phyloP scores from a whole-genome alignment of 495 filamentous ascomycete species.

The Penicillium herquei region DNA sequence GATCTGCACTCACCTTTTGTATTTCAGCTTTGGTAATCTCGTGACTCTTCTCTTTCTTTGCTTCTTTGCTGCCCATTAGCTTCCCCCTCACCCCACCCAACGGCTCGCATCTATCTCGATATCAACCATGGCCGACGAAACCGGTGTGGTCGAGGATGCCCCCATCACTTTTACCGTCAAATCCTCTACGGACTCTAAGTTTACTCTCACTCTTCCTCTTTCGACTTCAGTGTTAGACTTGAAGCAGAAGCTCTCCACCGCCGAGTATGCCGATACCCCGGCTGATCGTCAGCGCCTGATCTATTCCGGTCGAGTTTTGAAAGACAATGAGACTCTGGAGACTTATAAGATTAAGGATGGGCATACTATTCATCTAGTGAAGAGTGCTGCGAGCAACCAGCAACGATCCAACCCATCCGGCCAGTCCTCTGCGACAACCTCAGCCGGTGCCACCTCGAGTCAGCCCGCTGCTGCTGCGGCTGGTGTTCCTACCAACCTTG shows the following conservation, averaged over 20 bases:
- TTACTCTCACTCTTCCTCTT: slow-evolving; percentile 72
- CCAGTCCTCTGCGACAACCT: slow-evolving; percentile 43
- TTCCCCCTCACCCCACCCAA: slow-evolving; percentile 16
- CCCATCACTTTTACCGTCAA: slow-evolving; percentile 94
- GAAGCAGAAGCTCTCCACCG: slow-evolving; percentile 78
- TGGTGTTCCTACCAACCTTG: slow-evolving; percentile 83
- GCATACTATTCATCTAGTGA: slow-evolving; percentile 96
- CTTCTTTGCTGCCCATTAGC: not conserved
- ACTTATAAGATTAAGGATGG: slow-evolving; percentile 92
- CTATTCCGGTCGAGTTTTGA: slow-evolving; percentile 94
- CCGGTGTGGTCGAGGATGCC: slow-evolving; percentile 41
- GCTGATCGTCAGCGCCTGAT: slow-evolving; percentile 89
- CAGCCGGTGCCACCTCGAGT: slow-evolving; percentile 50
- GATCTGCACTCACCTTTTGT: not conserved
- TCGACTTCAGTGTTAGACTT: slow-evolving; percentile 80
- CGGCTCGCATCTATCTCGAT: not conserved
- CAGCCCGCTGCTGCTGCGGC: slow-evolving; percentile 39
- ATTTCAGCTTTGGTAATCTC: not conserved
- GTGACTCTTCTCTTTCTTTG: not conserved
- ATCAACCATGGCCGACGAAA: slow-evolving; percentile 48
- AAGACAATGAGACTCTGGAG: slow-evolving; percentile 80
- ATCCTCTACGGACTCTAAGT: slow-evolving; percentile 80
- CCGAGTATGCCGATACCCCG: slow-evolving; percentile 80
- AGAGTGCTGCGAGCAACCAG: slow-evolving; percentile 88
- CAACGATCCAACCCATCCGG: slow-evolving; percentile 56